Evolutionary conservation across 768 basidiomycete species (phyloP).

Genomic region (Boletus coccyginus): DNA sequence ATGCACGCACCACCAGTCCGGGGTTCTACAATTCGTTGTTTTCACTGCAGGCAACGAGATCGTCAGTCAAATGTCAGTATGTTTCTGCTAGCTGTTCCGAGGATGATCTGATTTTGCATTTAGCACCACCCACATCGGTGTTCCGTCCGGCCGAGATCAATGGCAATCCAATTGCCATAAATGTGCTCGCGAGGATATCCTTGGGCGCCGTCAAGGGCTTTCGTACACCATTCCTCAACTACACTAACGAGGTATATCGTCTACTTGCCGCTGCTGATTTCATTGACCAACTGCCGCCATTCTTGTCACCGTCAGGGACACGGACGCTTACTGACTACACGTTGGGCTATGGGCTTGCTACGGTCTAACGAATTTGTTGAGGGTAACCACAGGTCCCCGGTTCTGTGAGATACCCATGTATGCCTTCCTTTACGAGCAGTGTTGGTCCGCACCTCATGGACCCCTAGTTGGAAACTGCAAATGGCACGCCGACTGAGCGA

Average conservation of each 20-base stretch:
- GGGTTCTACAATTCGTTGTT: background rate
- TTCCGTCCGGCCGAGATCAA: background rate
- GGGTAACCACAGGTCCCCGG: background rate
- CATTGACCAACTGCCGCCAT: background rate
- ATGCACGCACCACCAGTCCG: background rate
- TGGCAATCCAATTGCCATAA: background rate
- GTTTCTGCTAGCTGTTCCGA: background rate
- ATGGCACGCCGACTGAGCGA: no score
- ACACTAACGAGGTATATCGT: background rate
- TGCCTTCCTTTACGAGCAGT: background rate
- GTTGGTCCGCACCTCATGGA: background rate
- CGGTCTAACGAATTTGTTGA: background rate
- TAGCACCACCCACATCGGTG: conserved; percentile 2
- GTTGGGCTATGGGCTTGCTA: conserved; percentile 4
- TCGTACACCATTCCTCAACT: conserved; percentile 2
- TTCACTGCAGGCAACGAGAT: conserved; percentile 6
- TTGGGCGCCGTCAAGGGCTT: background rate
- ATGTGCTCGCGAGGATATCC: background rate
- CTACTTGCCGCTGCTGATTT: background rate
- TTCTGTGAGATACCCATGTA: background rate
- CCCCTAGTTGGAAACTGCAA: background rate
- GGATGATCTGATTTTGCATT: background rate
- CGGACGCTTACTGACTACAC: conserved; percentile 6
- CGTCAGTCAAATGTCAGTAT: conserved; percentile 3
- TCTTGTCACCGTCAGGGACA: background rate